Conservation (phyloP, 495 filamentous ascomycete genomes). For the Xylaria curta region DNA sequence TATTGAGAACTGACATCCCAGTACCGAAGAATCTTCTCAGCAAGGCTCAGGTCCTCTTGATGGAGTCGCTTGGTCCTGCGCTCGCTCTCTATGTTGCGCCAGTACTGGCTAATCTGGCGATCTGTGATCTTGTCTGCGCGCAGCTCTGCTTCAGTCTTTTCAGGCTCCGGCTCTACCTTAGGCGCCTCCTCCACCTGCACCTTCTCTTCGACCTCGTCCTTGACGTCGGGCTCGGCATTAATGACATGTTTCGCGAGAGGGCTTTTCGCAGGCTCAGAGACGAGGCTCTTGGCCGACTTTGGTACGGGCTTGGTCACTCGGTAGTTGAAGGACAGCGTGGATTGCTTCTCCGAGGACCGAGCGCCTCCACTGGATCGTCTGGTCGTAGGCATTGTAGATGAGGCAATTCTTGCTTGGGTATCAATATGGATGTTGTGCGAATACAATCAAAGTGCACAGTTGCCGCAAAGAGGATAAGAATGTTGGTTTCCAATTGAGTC, state of each 20-base stretch:
- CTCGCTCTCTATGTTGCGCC: constrained; percentile 68
- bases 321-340: constrained; percentile 76
- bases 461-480: background rate
- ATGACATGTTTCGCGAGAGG: constrained; percentile 30
- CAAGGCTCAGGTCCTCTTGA: constrained; percentile 68
- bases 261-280: constrained; percentile 45
- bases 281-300: constrained; percentile 58
- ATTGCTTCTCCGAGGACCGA: constrained; percentile 59
- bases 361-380: constrained; percentile 62
- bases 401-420: background rate
- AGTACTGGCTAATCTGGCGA: constrained; percentile 72
- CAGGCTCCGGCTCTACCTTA: constrained; percentile 28
- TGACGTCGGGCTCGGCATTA: constrained; percentile 30
- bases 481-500: constrained; percentile 13
- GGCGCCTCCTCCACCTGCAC: constrained; percentile 32
- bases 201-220: constrained; percentile 35
- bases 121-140: constrained; percentile 66
- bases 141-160: constrained; percentile 58
- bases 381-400: constrained; percentile 68
- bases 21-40: constrained; percentile 86
- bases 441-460: background rate
- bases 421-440: background rate
- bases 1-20: constrained; percentile 90
- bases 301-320: constrained; percentile 74
- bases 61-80: constrained; percentile 65